Conservation (phyloP, 2,329 filamentous ascomycete species). For the Apiospora marii region DNA sequence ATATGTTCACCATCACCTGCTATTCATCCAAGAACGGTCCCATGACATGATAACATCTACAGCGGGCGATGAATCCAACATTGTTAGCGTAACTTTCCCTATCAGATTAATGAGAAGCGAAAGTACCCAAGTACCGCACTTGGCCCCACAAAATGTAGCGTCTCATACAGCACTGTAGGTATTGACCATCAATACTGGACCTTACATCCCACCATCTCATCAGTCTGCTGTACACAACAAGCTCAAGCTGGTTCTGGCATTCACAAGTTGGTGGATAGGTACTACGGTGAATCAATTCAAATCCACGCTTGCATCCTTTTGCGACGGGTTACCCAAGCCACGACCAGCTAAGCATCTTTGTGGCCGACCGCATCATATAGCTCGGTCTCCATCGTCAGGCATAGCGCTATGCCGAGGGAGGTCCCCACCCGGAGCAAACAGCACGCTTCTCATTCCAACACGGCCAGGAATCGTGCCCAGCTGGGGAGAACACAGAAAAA, state of each 20-base stretch:
- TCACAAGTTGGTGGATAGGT: background rate
- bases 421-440: slow-evolving; percentile 15
- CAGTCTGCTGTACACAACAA: background rate
- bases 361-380: background rate
- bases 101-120: background rate
- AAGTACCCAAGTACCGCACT: background rate
- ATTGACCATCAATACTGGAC: too few relatives aligned
- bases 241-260: background rate
- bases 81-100: background rate
- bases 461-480: background rate
- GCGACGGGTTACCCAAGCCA: background rate
- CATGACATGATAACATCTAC: background rate
- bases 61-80: background rate
- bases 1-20: background rate
- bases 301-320: background rate
- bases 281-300: background rate
- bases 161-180: background rate
- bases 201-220: background rate
- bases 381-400: background rate
- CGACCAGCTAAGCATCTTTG: background rate
- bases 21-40: background rate
- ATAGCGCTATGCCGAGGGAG: slow-evolving; percentile 19
- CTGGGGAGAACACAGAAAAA: slow-evolving; percentile 13
- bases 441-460: slow-evolving; percentile 22
- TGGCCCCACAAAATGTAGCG: slow-evolving; percentile 7